A percentile compares a stretch with the other conserved stretches of the same genome.
Evolutionary conservation across 2,329 filamentous ascomycete species (phyloP).

Genomic region (Ascochyta rabiei): DNA sequence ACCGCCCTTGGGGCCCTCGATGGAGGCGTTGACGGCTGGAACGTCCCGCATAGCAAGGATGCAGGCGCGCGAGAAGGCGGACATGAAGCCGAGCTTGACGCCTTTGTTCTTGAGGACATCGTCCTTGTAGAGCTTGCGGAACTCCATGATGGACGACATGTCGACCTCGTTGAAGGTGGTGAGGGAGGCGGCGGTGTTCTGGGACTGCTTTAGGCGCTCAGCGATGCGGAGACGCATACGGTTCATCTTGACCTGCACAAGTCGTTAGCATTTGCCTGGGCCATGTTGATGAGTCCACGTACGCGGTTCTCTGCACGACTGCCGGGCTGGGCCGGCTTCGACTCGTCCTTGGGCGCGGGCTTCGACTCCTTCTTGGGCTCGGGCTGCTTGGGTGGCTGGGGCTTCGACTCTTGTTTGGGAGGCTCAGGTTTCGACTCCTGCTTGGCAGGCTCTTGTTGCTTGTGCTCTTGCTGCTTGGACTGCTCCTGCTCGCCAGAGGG

Average conservation of each 20-base stretch:
- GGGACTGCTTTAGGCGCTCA: conserved; percentile 97
- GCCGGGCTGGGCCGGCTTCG: conserved; percentile 59
- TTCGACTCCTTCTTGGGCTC: conserved; percentile 40
- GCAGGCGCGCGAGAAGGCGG: conserved; percentile 89
- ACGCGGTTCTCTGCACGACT: conserved; percentile 87
- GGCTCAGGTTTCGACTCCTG: conserved; percentile 50
- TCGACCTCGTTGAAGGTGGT: conserved; percentile 99
- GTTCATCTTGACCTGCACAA: conserved; percentile 95
- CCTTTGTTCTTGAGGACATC: conserved; percentile 94
- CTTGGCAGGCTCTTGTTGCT: conserved; percentile 47
- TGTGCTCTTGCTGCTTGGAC: conserved; percentile 46
- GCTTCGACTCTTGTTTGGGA: conserved; percentile 48
- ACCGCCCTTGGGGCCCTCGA: conserved; percentile 91
- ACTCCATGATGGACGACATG: conserved; percentile 97
- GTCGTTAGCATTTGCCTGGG: conserved; percentile 14
- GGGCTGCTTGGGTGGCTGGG: conserved; percentile 40
- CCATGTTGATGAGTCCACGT: conserved; percentile 53
- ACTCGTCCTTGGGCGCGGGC: conserved; percentile 29
- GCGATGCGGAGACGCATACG: conserved; percentile 97
- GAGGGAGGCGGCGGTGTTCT: conserved; percentile 95
- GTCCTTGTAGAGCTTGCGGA: conserved; percentile 97
- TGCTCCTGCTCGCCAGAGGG: conserved; percentile 58
- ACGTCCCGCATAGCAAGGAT: conserved; percentile 93
- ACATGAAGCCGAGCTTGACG: conserved; percentile 99
- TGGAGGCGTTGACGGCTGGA: conserved; percentile 94